Evolutionary conservation across 2,329 filamentous ascomycete species (phyloP), one percentile per base, ranked within the genome.

Genomic region (Aspergillus clavatus): DNA sequence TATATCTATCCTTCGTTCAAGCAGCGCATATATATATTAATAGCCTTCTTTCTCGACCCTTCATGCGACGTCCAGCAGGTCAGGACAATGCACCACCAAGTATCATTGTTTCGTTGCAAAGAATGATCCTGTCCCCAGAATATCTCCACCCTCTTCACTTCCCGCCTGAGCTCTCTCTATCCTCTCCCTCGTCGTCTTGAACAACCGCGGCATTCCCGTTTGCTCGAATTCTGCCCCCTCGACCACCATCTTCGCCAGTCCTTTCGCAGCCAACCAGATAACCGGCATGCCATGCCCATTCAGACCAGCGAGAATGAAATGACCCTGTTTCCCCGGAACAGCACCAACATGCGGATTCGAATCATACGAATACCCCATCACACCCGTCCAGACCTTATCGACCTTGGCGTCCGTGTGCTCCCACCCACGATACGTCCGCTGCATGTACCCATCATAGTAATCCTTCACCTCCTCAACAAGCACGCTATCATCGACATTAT

Each of bases 231-330:
- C 41, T 19, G 54, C 54, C 21, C 52, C 53, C 3, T 58, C 56
- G 7, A 57, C 44, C 47, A 83, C 73, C 75, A 83, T 81, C n/a
- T 70, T 66, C 4, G 74, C 78, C 42, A 85, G 55, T 2, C 76
- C 82, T 53, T 77, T 76, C 0, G 80, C 80, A 19, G 75, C 77
- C 57, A 81, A 75, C 67, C 80, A 78, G 45, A 79, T 81, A 14
- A 81, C 63, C 1, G 82, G 81, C 82, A 85, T 86, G 0, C 82
- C 81, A 60, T 86, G 81, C 0, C 83, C 83, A 57, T 84, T 82
- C 53, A 85, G 85, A 3, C 80, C 75, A 3, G 77, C 80, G 24
- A 72, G 72, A 3, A 82, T 69, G 72, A 77, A 86, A 16, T 85
- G 57, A 1, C 75, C 73, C 10, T 63, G 53, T 39, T 58, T 59